A percentile compares a stretch with the other conserved stretches of the same genome.
phyloP scores from a whole-genome alignment of 2,329 filamentous ascomycete species.

The Stemphylium lycopersici region DNA sequence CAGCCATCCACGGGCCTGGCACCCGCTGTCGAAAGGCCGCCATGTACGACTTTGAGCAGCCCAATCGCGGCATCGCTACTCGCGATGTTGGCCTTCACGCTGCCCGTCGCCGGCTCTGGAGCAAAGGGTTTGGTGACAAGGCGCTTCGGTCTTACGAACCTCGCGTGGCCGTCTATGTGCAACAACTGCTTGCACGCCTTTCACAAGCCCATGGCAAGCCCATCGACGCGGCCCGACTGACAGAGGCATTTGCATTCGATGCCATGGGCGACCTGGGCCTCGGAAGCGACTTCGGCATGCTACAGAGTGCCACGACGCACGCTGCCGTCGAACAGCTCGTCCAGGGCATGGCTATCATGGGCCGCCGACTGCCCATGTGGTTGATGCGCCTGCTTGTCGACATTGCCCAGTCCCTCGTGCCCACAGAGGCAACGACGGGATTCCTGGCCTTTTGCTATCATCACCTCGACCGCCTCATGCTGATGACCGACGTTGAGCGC shows the following conservation, averaged over 20 bases:
- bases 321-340: not conserved
- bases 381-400: not conserved
- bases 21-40: not conserved
- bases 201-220: not conserved
- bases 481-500: not conserved
- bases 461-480: not conserved
- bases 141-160: constrained; percentile 36
- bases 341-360: not conserved
- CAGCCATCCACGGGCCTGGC: constrained; percentile 2
- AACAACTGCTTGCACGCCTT: not conserved
- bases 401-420: not conserved
- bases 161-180: constrained; percentile 1
- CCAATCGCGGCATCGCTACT: not conserved
- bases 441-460: constrained; percentile 1
- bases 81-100: not conserved
- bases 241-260: constrained; percentile 4
- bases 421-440: not conserved
- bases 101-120: constrained; percentile 39
- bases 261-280: constrained; percentile 12
- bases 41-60: constrained; percentile 3
- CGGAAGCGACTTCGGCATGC: constrained; percentile 3
- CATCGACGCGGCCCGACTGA: not conserved
- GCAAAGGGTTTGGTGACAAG: constrained; percentile 51
- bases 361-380: not conserved
- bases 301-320: not conserved